Base-by-base conservation (phyloP, 768 basidiomycete genomes). In the Phanerochaete sordida region DNA sequence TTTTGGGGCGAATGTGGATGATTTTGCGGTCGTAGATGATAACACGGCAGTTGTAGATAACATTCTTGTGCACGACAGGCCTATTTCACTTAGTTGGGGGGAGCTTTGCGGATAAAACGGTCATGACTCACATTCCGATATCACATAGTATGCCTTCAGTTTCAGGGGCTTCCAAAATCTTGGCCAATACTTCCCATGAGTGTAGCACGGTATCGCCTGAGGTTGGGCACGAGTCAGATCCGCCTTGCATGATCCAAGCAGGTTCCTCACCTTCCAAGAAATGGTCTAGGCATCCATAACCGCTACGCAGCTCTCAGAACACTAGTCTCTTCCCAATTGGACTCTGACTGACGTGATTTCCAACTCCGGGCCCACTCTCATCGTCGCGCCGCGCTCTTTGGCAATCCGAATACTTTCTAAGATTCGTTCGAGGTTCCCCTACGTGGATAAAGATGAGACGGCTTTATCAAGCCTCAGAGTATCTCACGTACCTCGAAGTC, bases 21-120 rank as follows among this genome's bases (percentile, higher is more conserved):
- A 99, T 95, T 75, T 92, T 83, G 57, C 85, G 81, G 74, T 95
- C 81, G 69, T 93, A 83, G 45, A 95, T 84, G 70, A 98, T 88
- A 35, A 98, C 80, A 21, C 97, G 88, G 72, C 94, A 97, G 70
- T 99, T 99, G 77, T 98, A 98, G 64, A 90, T 95, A 49, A 95
- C 94, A 70, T 97, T 98, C 82, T 98, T 98, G 82, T 99, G 97
- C 1, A 89, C 83, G 57, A 99, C 84, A 1, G 97, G 96, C 96
- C 96, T 99, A 61, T 37, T 27, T 45, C 1, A 21, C 23, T 35
- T 44, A 24, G 28, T 57, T 37, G 33, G 15, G 45, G 31, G 24
- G 13, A 37, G 44, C 30, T 47, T 28, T 27, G 33, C 37, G 44
- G 9, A 16, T 37, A 7, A 27, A 16, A 46, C 15, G 19, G 30